These are phyloP conservation scores for Xylariales sp. DNA, from an alignment of 2,329 filamentous ascomycete species.

Conservation along the genomic window DNA sequence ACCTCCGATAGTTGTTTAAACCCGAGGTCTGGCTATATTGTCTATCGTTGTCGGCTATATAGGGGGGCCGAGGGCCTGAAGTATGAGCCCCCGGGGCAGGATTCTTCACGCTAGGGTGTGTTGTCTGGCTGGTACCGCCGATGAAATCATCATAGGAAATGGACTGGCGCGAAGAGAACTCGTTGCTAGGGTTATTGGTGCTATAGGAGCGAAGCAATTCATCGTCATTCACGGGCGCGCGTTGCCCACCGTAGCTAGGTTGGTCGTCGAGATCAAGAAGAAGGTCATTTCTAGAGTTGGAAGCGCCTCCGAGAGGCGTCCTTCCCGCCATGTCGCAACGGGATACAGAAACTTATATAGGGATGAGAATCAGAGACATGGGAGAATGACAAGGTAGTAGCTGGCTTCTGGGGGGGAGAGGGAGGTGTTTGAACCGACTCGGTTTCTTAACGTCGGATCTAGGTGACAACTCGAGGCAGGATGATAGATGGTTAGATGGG, in stretches of 20 bases:
- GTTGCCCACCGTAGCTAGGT: constrained; percentile 79
- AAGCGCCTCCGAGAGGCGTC: constrained; percentile 63
- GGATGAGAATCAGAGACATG: constrained; percentile 48
- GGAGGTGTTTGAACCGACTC: constrained; percentile 7
- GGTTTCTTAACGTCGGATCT: constrained; percentile 11
- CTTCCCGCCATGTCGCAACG: constrained; percentile 71
- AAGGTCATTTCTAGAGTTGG: constrained; percentile 65
- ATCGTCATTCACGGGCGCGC: constrained; percentile 83
- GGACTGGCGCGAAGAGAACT: constrained; percentile 77
- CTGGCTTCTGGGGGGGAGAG: not conserved
- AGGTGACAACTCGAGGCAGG: constrained; percentile 25
- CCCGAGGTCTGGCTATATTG: constrained; percentile 82
- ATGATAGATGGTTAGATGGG: constrained; percentile 17
- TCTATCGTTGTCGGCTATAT: constrained; percentile 55
- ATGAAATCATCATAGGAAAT: constrained; percentile 97
- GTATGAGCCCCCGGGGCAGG: constrained; percentile 47
- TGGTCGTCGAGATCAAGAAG: constrained; percentile 80
- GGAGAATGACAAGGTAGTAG: constrained; percentile 37
- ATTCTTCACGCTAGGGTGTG: constrained; percentile 60
- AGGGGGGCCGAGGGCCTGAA: constrained; percentile 55
- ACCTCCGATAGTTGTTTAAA: constrained; percentile 88
- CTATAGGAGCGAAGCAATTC: constrained; percentile 81
- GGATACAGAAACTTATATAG: constrained; percentile 49
- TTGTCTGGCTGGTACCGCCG: constrained; percentile 67
- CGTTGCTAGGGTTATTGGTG: constrained; percentile 65